A percentile compares a stretch with the other conserved stretches of the same genome.
Evolutionary conservation across 2,329 filamentous ascomycete species (phyloP).

Genomic region (Pestalotiopsis sp.): DNA sequence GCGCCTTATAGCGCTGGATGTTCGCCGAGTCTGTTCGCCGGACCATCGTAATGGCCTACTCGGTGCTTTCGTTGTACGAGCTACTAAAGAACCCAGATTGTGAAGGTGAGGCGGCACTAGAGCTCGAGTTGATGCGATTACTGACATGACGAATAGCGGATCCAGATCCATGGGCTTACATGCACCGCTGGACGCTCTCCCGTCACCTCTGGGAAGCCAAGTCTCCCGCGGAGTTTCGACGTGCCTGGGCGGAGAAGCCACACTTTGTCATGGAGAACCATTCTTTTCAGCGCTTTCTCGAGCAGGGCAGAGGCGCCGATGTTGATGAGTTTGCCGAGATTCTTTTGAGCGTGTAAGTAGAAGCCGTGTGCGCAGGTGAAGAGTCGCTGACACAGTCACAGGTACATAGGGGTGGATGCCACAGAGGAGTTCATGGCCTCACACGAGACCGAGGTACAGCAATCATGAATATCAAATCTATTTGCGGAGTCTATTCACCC

Average conservation of each 20-base stretch:
- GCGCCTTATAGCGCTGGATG: constrained; percentile 30
- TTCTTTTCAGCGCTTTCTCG: constrained; percentile 27
- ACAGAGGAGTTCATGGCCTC: constrained; percentile 22
- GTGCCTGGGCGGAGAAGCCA: constrained; percentile 26
- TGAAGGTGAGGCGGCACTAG: constrained; percentile 5
- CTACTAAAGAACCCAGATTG: constrained; percentile 24
- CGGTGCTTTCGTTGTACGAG: constrained; percentile 26
- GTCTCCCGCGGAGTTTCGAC: constrained; percentile 28
- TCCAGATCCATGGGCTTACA: constrained; percentile 23
- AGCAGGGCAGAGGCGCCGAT: constrained; percentile 27
- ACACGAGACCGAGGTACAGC: background rate
- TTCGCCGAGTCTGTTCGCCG: constrained; percentile 34
- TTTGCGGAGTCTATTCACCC: too few relatives aligned
- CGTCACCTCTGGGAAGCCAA: constrained; percentile 31
- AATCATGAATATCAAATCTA: too few relatives aligned
- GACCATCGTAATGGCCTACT: constrained; percentile 33
- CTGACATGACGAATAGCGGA: too few relatives aligned
- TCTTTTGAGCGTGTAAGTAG: constrained; percentile 23
- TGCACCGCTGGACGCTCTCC: constrained; percentile 33
- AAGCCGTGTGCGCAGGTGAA: background rate
- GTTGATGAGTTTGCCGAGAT: constrained; percentile 33
- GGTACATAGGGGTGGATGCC: constrained; percentile 28
- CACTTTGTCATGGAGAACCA: constrained; percentile 31
- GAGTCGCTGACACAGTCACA: constrained; percentile 17
- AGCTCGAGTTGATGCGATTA: background rate